Evolutionary conservation across 192 early-diverging fungal genomes (phyloP).

Genomic region (Podochytrium sp.): DNA sequence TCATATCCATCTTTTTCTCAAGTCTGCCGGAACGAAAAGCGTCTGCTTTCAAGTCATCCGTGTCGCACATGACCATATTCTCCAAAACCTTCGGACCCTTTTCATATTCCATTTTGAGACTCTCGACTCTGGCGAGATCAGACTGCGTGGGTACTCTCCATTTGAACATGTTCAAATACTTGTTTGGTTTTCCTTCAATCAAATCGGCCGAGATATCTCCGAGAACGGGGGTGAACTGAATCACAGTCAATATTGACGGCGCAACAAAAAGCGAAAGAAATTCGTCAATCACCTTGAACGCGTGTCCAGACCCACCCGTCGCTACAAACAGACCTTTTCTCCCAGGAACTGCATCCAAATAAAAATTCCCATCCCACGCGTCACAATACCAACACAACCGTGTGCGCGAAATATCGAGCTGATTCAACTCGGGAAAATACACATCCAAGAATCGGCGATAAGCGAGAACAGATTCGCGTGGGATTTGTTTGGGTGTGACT

Average conservation of each 20-base stretch:
- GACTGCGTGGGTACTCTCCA: background rate
- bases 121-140: background rate
- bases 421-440: slow-evolving; percentile 44
- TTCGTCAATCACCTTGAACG: slow-evolving; percentile 42
- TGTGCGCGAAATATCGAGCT: slow-evolving; percentile 38
- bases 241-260: too few relatives aligned
- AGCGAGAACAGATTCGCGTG: slow-evolving; percentile 36
- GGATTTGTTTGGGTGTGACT: slow-evolving; percentile 34
- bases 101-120: background rate
- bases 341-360: slow-evolving; percentile 48
- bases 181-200: slow-evolving; percentile 36
- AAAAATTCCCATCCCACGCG: slow-evolving; percentile 57
- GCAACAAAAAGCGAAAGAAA: too few relatives aligned
- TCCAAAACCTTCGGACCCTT: background rate
- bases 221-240: slow-evolving; percentile 60
- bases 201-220: slow-evolving; percentile 54
- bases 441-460: slow-evolving; percentile 45
- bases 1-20: too few relatives aligned
- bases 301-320: slow-evolving; percentile 63
- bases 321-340: slow-evolving; percentile 50
- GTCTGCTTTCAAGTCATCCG: background rate
- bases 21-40: background rate
- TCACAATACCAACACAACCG: slow-evolving; percentile 64
- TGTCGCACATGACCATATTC: background rate
- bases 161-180: slow-evolving; percentile 5